Percentiles rank a stretch among this genome's conserved stretches.
These are phyloP conservation scores for Pyrenopolyporus hunteri DNA, from an alignment of 495 filamentous ascomycete genomes.

Conservation along the genomic window DNA sequence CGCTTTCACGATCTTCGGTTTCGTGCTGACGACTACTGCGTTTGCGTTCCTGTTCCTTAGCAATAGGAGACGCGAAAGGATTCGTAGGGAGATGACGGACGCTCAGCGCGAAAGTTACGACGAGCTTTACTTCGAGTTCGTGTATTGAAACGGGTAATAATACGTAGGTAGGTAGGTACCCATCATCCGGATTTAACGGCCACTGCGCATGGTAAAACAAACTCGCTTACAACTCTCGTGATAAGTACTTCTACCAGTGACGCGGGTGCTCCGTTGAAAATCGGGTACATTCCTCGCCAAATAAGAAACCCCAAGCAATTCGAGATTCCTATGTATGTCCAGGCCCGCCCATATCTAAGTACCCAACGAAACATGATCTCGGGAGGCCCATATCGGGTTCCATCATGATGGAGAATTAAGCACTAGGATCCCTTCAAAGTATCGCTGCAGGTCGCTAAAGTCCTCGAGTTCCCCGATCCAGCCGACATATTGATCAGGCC, in stretches of 20 bases:
- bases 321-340: background rate
- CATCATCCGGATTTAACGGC: too few species aligned
- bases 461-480: slow-evolving; percentile 63
- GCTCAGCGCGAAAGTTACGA: slow-evolving; percentile 21
- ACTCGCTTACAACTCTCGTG: background rate
- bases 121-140: slow-evolving; percentile 31
- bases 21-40: slow-evolving; percentile 20
- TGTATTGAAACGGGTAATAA: slow-evolving; percentile 9
- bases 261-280: too few species aligned
- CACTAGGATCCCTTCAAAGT: slow-evolving; percentile 46
- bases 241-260: background rate
- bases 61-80: slow-evolving; percentile 23
- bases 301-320: too few species aligned
- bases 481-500: slow-evolving; percentile 70
- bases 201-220: background rate
- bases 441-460: slow-evolving; percentile 48
- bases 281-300: too few species aligned
- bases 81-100: slow-evolving; percentile 19
- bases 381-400: too few species aligned
- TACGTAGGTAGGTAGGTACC: background rate
- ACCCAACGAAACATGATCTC: background rate
- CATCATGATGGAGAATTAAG: slow-evolving; percentile 21
- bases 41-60: background rate
- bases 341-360: background rate
- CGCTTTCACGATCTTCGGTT: slow-evolving; percentile 31